These are phyloP conservation scores for Tulasnella sp. DNA, from an alignment of 768 basidiomycete species.

Conservation along the genomic window DNA sequence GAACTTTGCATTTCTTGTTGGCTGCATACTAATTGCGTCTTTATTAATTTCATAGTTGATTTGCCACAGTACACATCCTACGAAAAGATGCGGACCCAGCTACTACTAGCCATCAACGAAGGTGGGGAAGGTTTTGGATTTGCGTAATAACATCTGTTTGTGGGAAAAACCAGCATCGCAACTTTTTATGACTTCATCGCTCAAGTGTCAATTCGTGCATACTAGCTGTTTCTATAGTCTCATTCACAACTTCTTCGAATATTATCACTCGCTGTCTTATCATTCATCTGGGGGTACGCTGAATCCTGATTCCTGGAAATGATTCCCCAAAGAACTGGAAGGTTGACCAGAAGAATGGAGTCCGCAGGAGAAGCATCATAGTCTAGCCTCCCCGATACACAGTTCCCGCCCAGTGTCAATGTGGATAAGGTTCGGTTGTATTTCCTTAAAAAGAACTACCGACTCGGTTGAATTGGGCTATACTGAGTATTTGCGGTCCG, in stretches of 20 bases:
- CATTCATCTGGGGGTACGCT: not conserved
- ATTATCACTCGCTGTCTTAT: not conserved
- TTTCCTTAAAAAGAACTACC: too few species aligned
- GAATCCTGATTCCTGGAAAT: too few species aligned
- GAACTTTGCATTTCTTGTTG: not conserved
- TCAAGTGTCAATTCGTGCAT: not conserved
- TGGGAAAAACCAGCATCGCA: too few species aligned
- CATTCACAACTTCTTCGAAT: not conserved
- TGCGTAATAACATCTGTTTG: slow-evolving; percentile 32
- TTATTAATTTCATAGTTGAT: slow-evolving; percentile 40
- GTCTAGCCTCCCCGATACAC: too few species aligned
- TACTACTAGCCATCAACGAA: slow-evolving; percentile 87
- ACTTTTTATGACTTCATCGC: too few species aligned
- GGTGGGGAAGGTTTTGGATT: slow-evolving; percentile 95
- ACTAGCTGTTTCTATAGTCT: not conserved
- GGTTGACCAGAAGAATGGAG: too few species aligned
- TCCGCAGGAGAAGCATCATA: too few species aligned
- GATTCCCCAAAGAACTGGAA: too few species aligned
- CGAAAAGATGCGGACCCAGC: slow-evolving; percentile 85
- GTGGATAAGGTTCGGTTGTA: too few species aligned
- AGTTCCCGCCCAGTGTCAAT: too few species aligned
- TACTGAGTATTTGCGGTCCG: too few species aligned
- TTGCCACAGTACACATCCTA: slow-evolving; percentile 91
- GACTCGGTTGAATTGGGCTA: too few species aligned
- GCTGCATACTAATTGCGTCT: slow-evolving; percentile 19